A percentile compares a stretch with the other conserved stretches of the same genome.
phyloP scores from a whole-genome alignment of 73 alveolate genomes.

The Uronychia binucleata region DNA sequence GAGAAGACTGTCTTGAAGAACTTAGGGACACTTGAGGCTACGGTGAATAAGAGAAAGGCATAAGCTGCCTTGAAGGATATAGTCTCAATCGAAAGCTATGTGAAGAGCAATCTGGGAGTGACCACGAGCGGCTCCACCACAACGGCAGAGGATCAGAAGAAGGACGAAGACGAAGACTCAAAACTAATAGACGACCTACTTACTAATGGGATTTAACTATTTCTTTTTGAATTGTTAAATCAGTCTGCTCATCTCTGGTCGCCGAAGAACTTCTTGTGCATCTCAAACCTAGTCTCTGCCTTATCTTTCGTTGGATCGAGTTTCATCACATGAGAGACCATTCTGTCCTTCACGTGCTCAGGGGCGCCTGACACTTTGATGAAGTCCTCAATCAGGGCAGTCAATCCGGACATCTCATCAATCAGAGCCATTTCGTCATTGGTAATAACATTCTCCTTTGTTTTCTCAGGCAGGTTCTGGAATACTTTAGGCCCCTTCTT shows the following conservation, averaged over 20 bases:
- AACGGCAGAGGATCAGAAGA: not conserved
- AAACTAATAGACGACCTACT: not conserved
- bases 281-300: constrained; percentile 4
- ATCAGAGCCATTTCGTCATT: constrained; percentile 46
- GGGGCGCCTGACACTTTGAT: constrained; percentile 16
- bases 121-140: not conserved
- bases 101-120: not conserved
- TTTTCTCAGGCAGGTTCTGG: constrained; percentile 15
- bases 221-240: not conserved
- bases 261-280: constrained; percentile 22
- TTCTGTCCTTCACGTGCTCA: constrained; percentile 17
- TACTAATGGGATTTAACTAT: not conserved
- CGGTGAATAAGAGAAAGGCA: not conserved
- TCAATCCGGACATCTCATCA: constrained; percentile 65
- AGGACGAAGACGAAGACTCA: not conserved
- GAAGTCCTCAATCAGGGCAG: constrained; percentile 34
- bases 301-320: not conserved
- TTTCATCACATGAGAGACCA: constrained; percentile 13
- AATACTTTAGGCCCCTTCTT: constrained; percentile 45
- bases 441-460: not conserved
- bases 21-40: not conserved
- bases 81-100: not conserved
- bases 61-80: not conserved
- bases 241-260: not conserved
- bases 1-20: not conserved